These are phyloP conservation scores for Fusarium scirpi DNA, from an alignment of 2,329 filamentous ascomycete species.

Conservation along the genomic window DNA sequence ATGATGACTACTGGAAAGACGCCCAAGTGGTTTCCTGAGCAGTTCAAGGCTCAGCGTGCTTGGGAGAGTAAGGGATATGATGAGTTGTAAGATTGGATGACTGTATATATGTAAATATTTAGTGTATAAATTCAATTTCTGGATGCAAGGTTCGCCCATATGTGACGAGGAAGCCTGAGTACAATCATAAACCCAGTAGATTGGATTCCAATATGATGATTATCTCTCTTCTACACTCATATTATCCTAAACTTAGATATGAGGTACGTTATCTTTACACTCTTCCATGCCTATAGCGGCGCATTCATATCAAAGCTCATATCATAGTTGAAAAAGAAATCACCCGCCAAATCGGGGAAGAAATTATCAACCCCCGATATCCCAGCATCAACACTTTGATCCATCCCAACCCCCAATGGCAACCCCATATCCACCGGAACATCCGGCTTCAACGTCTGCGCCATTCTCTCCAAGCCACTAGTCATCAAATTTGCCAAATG, in stretches of 20 bases:
- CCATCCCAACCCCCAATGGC: conserved; percentile 13
- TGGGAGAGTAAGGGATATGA: conserved; percentile 8
- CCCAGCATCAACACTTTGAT: conserved; percentile 26
- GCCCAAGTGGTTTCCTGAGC: conserved; percentile 27
- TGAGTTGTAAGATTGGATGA: background rate
- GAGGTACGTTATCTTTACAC: rapidly evolving
- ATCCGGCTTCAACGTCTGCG: conserved; percentile 29
- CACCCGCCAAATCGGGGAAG: conserved; percentile 44
- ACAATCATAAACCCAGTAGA: too few species aligned
- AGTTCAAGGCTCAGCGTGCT: conserved; percentile 24
- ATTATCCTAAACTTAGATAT: background rate
- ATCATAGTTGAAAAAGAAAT: conserved; percentile 47
- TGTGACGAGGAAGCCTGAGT: too few species aligned
- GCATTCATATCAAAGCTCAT: conserved; percentile 43
- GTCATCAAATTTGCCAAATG: conserved; percentile 62
- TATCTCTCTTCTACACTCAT: rapidly evolving
- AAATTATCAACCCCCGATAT: conserved; percentile 16
- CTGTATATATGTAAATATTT: background rate
- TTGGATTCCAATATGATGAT: background rate
- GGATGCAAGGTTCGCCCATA: background rate
- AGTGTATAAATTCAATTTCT: background rate
- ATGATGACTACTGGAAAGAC: conserved; percentile 33
- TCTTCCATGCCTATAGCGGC: background rate
- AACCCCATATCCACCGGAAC: conserved; percentile 24
- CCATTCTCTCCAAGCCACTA: conserved; percentile 59